These are phyloP conservation scores for Coffea eugenioides DNA, from an alignment of 257 asterid genomes.

Conservation along the genomic window DNA sequence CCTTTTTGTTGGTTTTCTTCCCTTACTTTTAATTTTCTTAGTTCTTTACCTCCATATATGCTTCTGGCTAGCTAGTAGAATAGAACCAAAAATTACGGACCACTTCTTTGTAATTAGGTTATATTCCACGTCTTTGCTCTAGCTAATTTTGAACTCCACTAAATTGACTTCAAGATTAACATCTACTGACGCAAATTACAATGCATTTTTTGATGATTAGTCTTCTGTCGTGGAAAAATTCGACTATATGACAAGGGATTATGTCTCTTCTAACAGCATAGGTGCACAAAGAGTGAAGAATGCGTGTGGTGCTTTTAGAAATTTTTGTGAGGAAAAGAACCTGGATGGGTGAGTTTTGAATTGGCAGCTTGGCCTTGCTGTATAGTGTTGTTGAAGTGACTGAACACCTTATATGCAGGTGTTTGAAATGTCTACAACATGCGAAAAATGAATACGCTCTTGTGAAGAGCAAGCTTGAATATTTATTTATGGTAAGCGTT, in stretches of 20 bases:
- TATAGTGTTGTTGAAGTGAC: neutral
- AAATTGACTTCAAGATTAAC: neutral
- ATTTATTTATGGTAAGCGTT: slow-evolving; percentile 29
- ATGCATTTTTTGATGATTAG: neutral
- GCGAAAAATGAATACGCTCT: slow-evolving; percentile 31
- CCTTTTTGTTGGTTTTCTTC: neutral
- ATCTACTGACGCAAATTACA: neutral
- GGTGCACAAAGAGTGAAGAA: slow-evolving; percentile 40
- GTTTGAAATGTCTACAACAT: slow-evolving; percentile 34
- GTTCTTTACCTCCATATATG: neutral
- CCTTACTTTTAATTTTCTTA: neutral
- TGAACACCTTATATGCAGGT: slow-evolving; percentile 21
- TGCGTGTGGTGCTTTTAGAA: slow-evolving; percentile 27
- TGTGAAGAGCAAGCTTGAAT: slow-evolving; percentile 38
- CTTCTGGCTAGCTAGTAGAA: neutral
- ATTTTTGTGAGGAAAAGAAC: slow-evolving; percentile 31
- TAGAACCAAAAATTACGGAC: neutral
- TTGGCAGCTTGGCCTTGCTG: neutral
- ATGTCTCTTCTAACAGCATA: slow-evolving; percentile 20
- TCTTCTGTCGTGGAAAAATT: neutral
- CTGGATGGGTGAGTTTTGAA: slow-evolving; percentile 35
- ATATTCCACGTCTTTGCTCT: neutral
- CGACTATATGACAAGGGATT: neutral
- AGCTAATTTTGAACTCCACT: neutral
- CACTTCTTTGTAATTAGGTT: neutral